Evolutionary conservation across 331 rosid species (phyloP).

Genomic region (Quercus tomentella): DNA sequence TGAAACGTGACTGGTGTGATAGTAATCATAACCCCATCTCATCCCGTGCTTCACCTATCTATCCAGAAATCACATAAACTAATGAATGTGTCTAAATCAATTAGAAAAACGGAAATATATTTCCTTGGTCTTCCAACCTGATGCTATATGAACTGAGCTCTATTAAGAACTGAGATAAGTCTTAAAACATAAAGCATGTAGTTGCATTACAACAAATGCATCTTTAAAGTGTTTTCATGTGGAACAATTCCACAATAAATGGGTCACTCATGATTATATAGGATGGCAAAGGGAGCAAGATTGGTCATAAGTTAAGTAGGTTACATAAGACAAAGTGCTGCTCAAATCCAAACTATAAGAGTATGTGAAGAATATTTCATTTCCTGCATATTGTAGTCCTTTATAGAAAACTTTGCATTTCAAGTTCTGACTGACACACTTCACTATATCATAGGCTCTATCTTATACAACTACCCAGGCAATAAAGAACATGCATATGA

Average conservation of each 20-base stretch:
- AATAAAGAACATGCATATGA: conserved; percentile 4
- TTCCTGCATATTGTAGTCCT: background rate
- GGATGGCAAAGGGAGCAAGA: background rate
- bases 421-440: conserved; percentile 7
- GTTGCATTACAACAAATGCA: background rate
- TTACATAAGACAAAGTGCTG: conserved; percentile 8
- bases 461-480: background rate
- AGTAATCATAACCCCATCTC: background rate
- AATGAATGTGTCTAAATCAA: background rate
- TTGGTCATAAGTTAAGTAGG: conserved; percentile 1
- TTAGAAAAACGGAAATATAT: background rate
- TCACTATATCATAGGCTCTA: background rate
- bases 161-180: background rate
- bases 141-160: background rate
- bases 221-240: background rate
- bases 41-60: background rate
- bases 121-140: background rate
- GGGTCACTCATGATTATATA: background rate
- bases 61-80: background rate
- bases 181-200: background rate
- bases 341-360: conserved; percentile 1
- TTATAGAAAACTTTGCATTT: background rate
- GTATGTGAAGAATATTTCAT: background rate
- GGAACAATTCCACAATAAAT: background rate
- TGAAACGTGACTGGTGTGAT: background rate